These are phyloP conservation scores for Multifurca ochricompacta DNA, from an alignment of 768 basidiomycete genomes.

Conservation along the genomic window DNA sequence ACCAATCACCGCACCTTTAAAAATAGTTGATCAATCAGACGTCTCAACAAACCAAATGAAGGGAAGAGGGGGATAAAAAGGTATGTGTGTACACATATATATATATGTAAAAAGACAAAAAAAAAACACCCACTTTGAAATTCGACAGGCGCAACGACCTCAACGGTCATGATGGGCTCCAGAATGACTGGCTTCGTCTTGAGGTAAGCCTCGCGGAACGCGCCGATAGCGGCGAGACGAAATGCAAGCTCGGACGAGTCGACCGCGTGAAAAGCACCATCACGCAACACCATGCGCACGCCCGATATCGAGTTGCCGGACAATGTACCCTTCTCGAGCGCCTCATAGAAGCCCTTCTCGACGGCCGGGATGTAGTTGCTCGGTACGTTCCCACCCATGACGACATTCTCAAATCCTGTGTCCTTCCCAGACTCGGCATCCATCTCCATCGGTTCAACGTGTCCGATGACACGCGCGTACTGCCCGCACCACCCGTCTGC, in stretches of 20 bases:
- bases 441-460: constrained; percentile 79
- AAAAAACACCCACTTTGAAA: constrained; percentile 65
- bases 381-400: constrained; percentile 91
- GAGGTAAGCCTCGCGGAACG: constrained; percentile 85
- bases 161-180: constrained; percentile 98
- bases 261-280: constrained; percentile 87
- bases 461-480: constrained; percentile 86
- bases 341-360: constrained; percentile 96
- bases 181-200: constrained; percentile 73
- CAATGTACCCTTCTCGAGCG: constrained; percentile 82
- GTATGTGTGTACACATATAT: too few species aligned
- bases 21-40: not conserved
- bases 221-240: constrained; percentile 81
- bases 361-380: constrained; percentile 88
- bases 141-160: constrained; percentile 91
- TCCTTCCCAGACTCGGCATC: constrained; percentile 77
- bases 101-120: too few species aligned
- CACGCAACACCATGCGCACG: constrained; percentile 78
- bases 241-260: constrained; percentile 98
- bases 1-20: constrained; percentile 80
- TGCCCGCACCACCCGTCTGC: constrained; percentile 96
- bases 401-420: constrained; percentile 72
- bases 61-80: not conserved
- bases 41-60: constrained; percentile 1
- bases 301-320: constrained; percentile 85